Base-by-base conservation (phyloP, 176 grass and related monocot species). In the Oryza punctata region DNA sequence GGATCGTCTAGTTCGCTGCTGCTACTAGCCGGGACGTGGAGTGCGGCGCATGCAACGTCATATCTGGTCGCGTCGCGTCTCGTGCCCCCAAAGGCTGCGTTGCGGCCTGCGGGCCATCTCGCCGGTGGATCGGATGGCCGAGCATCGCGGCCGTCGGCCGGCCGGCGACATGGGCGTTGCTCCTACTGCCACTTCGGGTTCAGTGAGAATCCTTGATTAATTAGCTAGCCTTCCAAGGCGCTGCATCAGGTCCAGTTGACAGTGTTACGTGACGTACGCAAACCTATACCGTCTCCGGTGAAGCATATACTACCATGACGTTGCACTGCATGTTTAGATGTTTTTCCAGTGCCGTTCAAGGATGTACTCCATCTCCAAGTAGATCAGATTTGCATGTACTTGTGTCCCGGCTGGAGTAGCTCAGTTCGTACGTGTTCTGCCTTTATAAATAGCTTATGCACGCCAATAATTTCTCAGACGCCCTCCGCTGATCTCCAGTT, bases 31-130 rank as follows among this genome's bases (percentile, higher is more conserved):
- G 63, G 2, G 27, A 68, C 71, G 71, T 85, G 77, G 57, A 89
- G 82, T 89, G 72, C 81, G 43, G 82, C 82, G 54, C 41, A 89
- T 85, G 82, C 65, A 50, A 50, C n/a, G n/a, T n/a, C n/a, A 50
- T 15, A 18, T 50, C 47, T 50, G 67, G 7, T n/a, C 18, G 26
- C 28, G 7, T n/a, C 18, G 26, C 28, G 6, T 45, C 65, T 44
- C 88, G 71, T 89, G 88, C 82, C 13, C 72, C 26, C 83, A 67
- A 89, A 85, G 88, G 78, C 35, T 70, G 32, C 32, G 59, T 7
- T 71, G 87, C 37, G 32, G 38, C 12, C 12, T 71, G 87, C 10
- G n/a, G 54, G 23, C 72, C 82, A 77, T 38, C 82, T 77, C 50
- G 12, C 50, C 14, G 24, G 10, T 3, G 47, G 41, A 44, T 68